A percentile compares a stretch with the other conserved stretches of the same genome.
Evolutionary conservation across 2,329 filamentous ascomycete genomes (phyloP).

Genomic region (Coniochaeta hoffmannii): DNA sequence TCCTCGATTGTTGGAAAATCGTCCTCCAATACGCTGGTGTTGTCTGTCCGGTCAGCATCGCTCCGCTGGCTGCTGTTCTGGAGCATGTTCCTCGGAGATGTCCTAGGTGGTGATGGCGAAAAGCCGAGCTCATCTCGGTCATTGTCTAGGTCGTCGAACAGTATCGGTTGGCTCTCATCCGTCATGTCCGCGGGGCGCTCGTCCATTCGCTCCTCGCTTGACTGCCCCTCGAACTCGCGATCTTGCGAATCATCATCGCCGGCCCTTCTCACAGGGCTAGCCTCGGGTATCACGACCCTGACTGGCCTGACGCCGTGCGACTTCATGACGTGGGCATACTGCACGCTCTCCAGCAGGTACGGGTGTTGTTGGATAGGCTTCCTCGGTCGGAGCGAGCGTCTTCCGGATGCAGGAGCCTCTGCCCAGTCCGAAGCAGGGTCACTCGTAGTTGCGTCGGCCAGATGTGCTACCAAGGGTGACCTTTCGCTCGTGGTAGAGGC

Average conservation of each 20-base stretch:
- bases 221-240: conserved; percentile 39
- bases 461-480: not conserved
- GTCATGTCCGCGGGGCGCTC: conserved; percentile 2
- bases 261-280: conserved; percentile 13
- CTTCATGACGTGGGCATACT: conserved; percentile 45
- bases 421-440: conserved; percentile 3
- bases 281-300: conserved; percentile 26
- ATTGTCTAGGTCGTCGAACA: conserved; percentile 12
- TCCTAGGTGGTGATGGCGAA: conserved; percentile 20
- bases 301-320: conserved; percentile 48
- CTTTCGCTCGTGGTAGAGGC: not conserved
- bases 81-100: conserved; percentile 13
- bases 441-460: too few relatives aligned
- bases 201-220: conserved; percentile 35
- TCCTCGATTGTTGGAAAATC: conserved; percentile 21
- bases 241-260: conserved; percentile 36
- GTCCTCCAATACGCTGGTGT: conserved; percentile 21
- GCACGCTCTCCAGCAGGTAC: conserved; percentile 47
- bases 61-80: conserved; percentile 20
- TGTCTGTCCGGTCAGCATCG: conserved; percentile 20
- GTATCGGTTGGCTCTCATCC: conserved; percentile 13
- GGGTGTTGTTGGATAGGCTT: conserved; percentile 56
- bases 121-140: conserved; percentile 18
- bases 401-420: conserved; percentile 24
- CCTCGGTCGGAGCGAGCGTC: conserved; percentile 47